These are phyloP conservation scores for Eimeria mitis DNA, from an alignment of 169 alveolate genomes.

Conservation along the genomic window DNA sequence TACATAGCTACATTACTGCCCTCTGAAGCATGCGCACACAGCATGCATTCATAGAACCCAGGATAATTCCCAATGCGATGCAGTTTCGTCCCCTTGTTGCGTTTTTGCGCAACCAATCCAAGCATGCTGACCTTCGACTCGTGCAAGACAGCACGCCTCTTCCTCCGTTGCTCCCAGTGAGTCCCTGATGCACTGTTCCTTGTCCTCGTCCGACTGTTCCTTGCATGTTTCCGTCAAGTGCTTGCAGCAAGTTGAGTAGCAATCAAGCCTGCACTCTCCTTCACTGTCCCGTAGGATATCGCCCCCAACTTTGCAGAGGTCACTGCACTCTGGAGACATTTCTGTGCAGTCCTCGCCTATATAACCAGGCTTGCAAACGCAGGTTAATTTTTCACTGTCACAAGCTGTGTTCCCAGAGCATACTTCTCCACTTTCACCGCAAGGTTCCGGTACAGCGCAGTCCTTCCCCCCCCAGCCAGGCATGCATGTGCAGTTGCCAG, in stretches of 20 bases:
- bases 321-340: constrained; percentile 25
- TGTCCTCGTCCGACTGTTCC: neutral
- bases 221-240: constrained; percentile 9
- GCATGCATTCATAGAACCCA: neutral
- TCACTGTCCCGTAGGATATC: neutral
- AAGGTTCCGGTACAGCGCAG: constrained; percentile 19
- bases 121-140: constrained; percentile 44
- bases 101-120: neutral
- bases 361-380: constrained; percentile 64
- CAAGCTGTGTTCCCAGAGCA: constrained; percentile 71
- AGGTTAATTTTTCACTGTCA: neutral
- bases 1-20: constrained; percentile 31
- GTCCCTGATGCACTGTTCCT: constrained; percentile 34
- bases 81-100: neutral
- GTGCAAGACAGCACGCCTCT: constrained; percentile 57
- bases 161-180: constrained; percentile 33
- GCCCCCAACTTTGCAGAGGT: constrained; percentile 55
- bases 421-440: constrained; percentile 33
- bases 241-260: constrained; percentile 64
- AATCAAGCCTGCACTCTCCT: constrained; percentile 54
- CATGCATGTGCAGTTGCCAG: constrained; percentile 51
- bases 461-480: constrained; percentile 65
- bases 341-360: constrained; percentile 45
- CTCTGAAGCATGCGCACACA: constrained; percentile 23
- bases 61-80: neutral